Conservation (phyloP, 805 yeast species). For the Grigorovia jiainica region DNA sequence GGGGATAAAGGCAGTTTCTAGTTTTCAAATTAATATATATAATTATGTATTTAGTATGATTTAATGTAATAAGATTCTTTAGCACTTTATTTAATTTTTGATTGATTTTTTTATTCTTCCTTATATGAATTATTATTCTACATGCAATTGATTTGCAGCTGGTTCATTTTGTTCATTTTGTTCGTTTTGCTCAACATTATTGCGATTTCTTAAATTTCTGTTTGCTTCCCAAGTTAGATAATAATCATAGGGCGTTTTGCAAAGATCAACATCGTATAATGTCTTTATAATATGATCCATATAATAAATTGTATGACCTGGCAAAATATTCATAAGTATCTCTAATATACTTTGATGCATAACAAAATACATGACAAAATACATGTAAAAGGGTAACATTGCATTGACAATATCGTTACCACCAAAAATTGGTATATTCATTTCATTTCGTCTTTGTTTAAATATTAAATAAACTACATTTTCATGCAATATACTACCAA, state of each 20-base stretch:
- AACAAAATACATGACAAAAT: conserved; percentile 15
- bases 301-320: conserved; percentile 24
- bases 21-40: background rate
- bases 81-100: no score
- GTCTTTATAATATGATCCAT: conserved; percentile 18
- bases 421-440: conserved; percentile 17
- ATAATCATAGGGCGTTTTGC: conserved; percentile 21
- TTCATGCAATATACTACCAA: conserved; percentile 21
- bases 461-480: conserved; percentile 21
- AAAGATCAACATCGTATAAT: conserved; percentile 21
- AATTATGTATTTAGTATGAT: background rate
- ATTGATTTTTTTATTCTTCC: no score
- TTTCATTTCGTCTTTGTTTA: conserved; percentile 12
- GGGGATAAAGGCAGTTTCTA: background rate
- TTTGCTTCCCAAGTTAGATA: conserved; percentile 11
- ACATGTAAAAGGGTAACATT: conserved; percentile 17
- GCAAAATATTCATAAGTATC: conserved; percentile 19
- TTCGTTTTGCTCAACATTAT: background rate
- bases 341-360: conserved; percentile 11
- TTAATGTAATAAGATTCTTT: background rate
- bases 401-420: conserved; percentile 16
- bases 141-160: background rate
- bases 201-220: background rate
- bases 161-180: background rate
- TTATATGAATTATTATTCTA: no score